Evolutionary conservation across 2,329 filamentous ascomycete species (phyloP), one percentile per base, ranked within the genome.

Genomic region (Grosmannia clavigera): DNA sequence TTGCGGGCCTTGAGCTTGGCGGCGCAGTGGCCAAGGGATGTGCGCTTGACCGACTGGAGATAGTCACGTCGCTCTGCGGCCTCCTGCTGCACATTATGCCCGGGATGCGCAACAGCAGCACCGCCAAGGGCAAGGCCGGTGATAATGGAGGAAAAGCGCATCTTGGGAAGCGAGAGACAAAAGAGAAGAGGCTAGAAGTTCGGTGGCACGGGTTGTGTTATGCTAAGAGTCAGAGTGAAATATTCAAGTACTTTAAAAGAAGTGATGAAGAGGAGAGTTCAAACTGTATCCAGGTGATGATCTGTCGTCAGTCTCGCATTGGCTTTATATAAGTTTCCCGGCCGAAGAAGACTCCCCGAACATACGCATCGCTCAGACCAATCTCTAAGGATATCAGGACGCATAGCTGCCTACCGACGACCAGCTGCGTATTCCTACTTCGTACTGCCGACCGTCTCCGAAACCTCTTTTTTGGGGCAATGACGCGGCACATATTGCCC

Each of bases 71-170:
- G 75, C 65, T 73, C 75, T 4, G 70, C 71, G 12, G 70, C 70
- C 66, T 77, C 76, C 14, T 72, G 69, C 55, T 65, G 65, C 58
- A 72, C 65, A 59, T 75, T 67, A 62, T 78, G 75, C 53, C 75
- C 75, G 0, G 75, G 75, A 53, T 78, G 72, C 31, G 73, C 72
- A 11, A 63, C 43, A 22, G 61, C 66, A 38, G 60, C 51, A 19
- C 60, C 62, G 46, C 63, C 63, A 52, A 66, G 63, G 57, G 68
- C 58, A 51, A 65, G 63, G 52, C 61, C 59, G 58, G 65, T 57
- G 50, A 67, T 33, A 51, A 69, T 40, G 40, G 65, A 62, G 40
- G 63, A 63, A 61, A 70, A 60, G 9, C 55, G 61, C 61, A 62
- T 62, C n/a, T 22, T 51, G 56, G n/a, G n/a, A 43, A 6, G 33